Evolutionary conservation across 371 early-diverging fungal genomes (phyloP), one percentile per base, ranked within the genome.

Genomic region (Mortierella sp.): DNA sequence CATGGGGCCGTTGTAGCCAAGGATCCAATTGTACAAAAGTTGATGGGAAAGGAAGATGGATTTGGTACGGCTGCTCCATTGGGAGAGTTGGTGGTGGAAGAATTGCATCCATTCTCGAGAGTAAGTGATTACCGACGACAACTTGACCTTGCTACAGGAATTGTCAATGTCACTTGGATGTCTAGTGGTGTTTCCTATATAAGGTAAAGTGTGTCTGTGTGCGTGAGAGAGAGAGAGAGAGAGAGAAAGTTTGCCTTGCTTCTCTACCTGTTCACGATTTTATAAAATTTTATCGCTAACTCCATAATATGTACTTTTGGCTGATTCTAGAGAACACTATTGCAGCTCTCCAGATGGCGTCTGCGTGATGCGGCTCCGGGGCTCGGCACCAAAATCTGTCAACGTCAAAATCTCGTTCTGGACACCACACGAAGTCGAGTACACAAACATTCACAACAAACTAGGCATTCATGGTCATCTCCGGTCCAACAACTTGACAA

Each of bases 11-110:
- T 76, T 3, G n/a, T 23, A 0, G 53, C 66, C 15, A 63, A 30
- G 51, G 44, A 46, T 1, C 51, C 59, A 21, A 64, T 71, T 29
- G 71, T 60, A 3, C 67, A 71, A 62, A 45, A 63, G 0, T 44
- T 75, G 23, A 59, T 59, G 46, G 59, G 43, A 16, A 57, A 57
- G 29, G 80, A 73, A 45, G 71, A 67, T 25, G 73, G 67, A 15
- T 79, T 79, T 37, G 80, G 80, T 28, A 25, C 62, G 29, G 73
- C 68, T 18, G 61, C 66, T 26, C 56, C 67, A 1, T 70, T 79
- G 62, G 80, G 80, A 1, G 66, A 72, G 60, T 46, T 79, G n/a
- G 7, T 70, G 28, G 53, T 79, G n/a, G 73, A 73, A 46, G 80
- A 79, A 47, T 11, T 79, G 56, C 26, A 47, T 9, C 62, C 70